Evolutionary conservation across 2,329 filamentous ascomycete species (phyloP), one percentile per base, ranked within the genome.

Genomic region (Acrocalymma vagum): DNA sequence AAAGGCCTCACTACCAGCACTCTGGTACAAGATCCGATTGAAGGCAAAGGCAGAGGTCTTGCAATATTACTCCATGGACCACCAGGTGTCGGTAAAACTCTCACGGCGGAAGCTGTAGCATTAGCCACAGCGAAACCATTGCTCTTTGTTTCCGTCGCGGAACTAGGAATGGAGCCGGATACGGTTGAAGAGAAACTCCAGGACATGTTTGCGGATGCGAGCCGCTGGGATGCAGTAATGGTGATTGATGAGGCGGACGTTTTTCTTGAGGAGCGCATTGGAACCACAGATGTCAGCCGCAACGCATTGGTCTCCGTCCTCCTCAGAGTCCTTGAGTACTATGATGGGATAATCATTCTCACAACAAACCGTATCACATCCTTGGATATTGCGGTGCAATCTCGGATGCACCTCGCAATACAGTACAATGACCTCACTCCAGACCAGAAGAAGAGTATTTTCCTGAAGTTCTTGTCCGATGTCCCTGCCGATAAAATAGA

Each of bases 71-170:
- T 67, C 2, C 97, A 97, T 71, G 93, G 93, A 0, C 92, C 92
- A 5, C 94, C 93, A 2, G 93, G 93, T 69, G 96, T 93, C 5
- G 93, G 94, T 58, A 97, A 97, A 78, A 97, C 93, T 3, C 78
- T 97, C 9, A 55, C 67, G n/a, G 55, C 65, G 18, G 60, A 62
- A 37, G 53, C 45, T n/a, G 51, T 58, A 5, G 58, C 60, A 6
- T 59, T 63, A 18, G 49, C 50, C 17, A 56, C 43, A 7, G 24
- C 48, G 26, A 36, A 60, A 28, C 50, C 64, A 35, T 29, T 66
- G 5, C 36, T 59, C 3, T 48, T 20, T 3, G 44, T 59, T 25
- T 55, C 55, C 6, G 44, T 40, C 3, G 50, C 50, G 2, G 55
- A 62, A 20, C 29, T 60, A 14, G 52, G 55, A 2, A 29, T 48